Conservation (phyloP, 768 basidiomycete genomes). For the Hebeloma cylindrosporum region DNA sequence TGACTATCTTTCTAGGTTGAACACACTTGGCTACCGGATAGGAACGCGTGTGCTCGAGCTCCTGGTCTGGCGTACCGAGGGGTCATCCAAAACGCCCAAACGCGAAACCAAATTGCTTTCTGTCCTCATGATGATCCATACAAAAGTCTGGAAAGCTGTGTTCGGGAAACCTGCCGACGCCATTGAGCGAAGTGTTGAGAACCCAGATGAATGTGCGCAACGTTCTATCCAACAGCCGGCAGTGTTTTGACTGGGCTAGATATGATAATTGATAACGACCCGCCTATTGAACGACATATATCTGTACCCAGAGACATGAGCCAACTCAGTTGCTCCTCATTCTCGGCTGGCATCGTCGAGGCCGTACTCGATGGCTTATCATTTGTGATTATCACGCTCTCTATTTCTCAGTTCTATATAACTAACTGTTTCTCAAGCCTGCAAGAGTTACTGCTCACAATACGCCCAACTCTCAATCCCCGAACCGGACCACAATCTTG, state of each 20-base stretch:
- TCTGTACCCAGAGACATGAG: constrained; percentile 95
- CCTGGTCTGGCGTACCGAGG: constrained; percentile 78
- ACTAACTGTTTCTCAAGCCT: constrained; percentile 54
- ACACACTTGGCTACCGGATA: constrained; percentile 90
- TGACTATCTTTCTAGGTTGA: constrained; percentile 56
- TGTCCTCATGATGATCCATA: constrained; percentile 91
- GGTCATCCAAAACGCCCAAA: constrained; percentile 83
- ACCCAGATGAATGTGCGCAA: constrained; percentile 87
- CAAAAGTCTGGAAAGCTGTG: constrained; percentile 91
- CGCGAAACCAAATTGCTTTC: constrained; percentile 90
- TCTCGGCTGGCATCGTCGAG: constrained; percentile 96
- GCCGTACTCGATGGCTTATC: constrained; percentile 93
- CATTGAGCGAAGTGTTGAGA: constrained; percentile 94
- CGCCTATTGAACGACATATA: constrained; percentile 86
- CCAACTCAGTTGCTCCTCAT: constrained; percentile 93
- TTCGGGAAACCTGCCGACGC: constrained; percentile 94
- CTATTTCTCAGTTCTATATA: constrained; percentile 1
- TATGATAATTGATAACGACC: constrained; percentile 98
- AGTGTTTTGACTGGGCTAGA: constrained; percentile 46
- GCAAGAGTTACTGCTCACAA: constrained; percentile 96
- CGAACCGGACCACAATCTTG: constrained; percentile 90
- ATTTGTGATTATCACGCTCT: constrained; percentile 63
- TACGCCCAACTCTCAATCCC: constrained; percentile 78
- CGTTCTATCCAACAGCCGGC: constrained; percentile 3
- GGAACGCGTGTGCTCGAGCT: constrained; percentile 87